Evolutionary conservation across 2,329 filamentous ascomycete genomes (phyloP).

Genomic region (Sarocladium oryzae): DNA sequence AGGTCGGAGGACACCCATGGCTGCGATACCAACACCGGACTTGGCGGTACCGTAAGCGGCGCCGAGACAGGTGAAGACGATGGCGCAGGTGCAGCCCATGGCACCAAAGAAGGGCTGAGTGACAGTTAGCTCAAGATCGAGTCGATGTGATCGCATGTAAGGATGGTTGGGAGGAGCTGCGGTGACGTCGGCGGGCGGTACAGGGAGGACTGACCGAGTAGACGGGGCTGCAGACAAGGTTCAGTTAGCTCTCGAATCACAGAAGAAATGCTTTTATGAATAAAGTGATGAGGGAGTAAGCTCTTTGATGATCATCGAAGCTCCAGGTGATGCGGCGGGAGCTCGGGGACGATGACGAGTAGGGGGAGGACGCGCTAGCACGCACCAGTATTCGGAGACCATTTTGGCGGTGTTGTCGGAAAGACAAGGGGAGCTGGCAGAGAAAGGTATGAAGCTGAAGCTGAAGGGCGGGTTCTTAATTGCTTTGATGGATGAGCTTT

Average conservation of each 20-base stretch:
- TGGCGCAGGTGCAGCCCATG: slow-evolving; percentile 95
- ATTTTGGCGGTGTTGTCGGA: slow-evolving; percentile 47
- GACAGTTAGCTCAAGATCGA: slow-evolving; percentile 26
- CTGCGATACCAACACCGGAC: slow-evolving; percentile 96
- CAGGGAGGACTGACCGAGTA: slow-evolving; percentile 80
- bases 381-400: slow-evolving; percentile 78
- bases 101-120: slow-evolving; percentile 82
- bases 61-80: slow-evolving; percentile 94
- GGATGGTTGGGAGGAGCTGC: slow-evolving; percentile 12
- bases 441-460: slow-evolving; percentile 10
- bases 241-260: slow-evolving; percentile 34
- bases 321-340: slow-evolving; percentile 23
- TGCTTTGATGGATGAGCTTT: slow-evolving; percentile 17
- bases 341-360: slow-evolving; percentile 24
- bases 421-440: background rate
- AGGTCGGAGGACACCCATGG: slow-evolving; percentile 96
- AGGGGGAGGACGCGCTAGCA: slow-evolving; percentile 30
- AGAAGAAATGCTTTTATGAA: background rate
- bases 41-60: slow-evolving; percentile 98
- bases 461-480: slow-evolving; percentile 12
- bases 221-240: slow-evolving; percentile 64
- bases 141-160: too few relatives aligned
- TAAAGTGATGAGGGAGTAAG: background rate
- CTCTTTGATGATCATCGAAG: slow-evolving; percentile 19
- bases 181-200: slow-evolving; percentile 24